Percentiles rank a stretch among this genome's conserved stretches.
These are phyloP conservation scores for Beta macrorhiza DNA, from an alignment of 179 eudicot genomes.

Conservation along the genomic window DNA sequence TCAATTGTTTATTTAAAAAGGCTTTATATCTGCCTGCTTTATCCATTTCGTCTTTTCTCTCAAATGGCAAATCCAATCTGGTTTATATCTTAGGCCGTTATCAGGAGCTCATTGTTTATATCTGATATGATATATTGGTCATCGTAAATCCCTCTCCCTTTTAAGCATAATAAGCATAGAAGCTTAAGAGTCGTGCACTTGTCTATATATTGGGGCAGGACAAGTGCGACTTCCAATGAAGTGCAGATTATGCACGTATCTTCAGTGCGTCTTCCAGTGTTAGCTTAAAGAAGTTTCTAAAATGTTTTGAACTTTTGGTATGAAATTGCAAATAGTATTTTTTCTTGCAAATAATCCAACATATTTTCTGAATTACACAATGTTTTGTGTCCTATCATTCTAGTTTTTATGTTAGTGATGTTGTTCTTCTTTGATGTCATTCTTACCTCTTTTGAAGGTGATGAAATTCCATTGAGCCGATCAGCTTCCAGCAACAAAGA, in stretches of 20 bases:
- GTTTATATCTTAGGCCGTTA: too few species aligned
- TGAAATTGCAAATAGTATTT: neutral
- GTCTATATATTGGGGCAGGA: too few species aligned
- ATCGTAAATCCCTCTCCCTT: neutral
- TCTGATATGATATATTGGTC: too few species aligned
- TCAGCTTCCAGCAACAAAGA: constrained; percentile 58
- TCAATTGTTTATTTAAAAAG: too few species aligned
- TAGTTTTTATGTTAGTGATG: neutral
- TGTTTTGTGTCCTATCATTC: neutral
- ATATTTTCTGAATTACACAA: neutral
- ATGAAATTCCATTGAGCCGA: constrained; percentile 50
- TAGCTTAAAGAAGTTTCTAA: neutral
- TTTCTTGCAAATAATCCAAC: neutral
- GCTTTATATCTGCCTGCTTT: too few species aligned
- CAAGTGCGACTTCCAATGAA: too few species aligned
- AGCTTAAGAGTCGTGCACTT: too few species aligned
- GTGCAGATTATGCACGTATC: too few species aligned
- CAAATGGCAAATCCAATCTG: too few species aligned
- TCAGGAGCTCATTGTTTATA: too few species aligned
- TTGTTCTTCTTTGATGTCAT: neutral
- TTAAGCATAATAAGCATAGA: neutral
- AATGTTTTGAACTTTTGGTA: neutral
- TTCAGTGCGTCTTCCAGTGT: neutral
- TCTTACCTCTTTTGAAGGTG: constrained; percentile 45
- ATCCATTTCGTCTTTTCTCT: too few species aligned